phyloP scores from a whole-genome alignment of 1,139 yeast genomes.

The Lodderomyces pseudojiufengensis region DNA sequence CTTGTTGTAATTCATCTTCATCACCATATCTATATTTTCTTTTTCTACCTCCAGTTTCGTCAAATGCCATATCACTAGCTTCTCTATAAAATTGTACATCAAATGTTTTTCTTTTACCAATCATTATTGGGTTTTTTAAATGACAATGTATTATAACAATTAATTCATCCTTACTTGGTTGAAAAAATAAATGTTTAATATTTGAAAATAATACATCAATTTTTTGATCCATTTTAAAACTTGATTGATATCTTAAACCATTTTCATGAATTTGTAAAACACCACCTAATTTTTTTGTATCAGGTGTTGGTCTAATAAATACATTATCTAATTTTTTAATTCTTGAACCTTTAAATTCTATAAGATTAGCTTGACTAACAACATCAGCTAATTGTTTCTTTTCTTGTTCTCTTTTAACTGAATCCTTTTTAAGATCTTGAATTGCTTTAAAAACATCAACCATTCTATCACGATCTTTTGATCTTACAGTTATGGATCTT shows the following conservation, averaged over 20 bases:
- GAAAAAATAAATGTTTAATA: conserved; percentile 90
- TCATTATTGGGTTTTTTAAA: conserved; percentile 87
- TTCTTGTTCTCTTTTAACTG: conserved; percentile 87
- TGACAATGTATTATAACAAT: conserved; percentile 91
- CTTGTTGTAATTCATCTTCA: conserved; percentile 97
- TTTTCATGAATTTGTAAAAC: conserved; percentile 89
- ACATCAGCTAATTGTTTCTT: conserved; percentile 93
- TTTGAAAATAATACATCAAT: conserved; percentile 87
- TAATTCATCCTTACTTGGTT: conserved; percentile 92
- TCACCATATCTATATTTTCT: conserved; percentile 92
- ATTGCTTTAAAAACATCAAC: conserved; percentile 86
- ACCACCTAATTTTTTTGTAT: conserved; percentile 92
- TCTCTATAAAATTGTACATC: conserved; percentile 96
- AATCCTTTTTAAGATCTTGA: conserved; percentile 87
- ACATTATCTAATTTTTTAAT: conserved; percentile 85
- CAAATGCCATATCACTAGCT: conserved; percentile 94
- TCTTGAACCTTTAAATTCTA: conserved; percentile 75
- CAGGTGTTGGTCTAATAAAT: conserved; percentile 93
- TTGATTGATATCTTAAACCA: conserved; percentile 90
- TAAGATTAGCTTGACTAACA: conserved; percentile 82
- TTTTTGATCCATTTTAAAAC: conserved; percentile 75
- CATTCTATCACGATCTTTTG: conserved; percentile 90
- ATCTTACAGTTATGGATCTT: conserved; percentile 82
- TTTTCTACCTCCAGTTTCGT: conserved; percentile 95
- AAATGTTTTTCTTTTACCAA: conserved; percentile 92